Conservation (phyloP, 2,329 filamentous ascomycete genomes). For the Exophiala lecanii-corni region DNA sequence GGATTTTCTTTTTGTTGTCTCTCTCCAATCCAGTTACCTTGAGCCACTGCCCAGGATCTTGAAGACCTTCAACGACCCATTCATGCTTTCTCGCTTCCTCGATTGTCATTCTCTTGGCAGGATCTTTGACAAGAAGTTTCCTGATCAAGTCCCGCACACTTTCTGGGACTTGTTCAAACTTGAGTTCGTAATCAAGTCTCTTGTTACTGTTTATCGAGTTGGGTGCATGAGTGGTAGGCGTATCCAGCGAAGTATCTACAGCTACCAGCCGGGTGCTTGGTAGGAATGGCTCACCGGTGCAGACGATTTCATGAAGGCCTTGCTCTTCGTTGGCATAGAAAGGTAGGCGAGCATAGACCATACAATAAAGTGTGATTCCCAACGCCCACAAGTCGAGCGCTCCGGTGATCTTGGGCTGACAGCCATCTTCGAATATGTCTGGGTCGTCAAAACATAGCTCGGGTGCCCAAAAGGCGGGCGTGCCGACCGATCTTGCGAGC, state of each 20-base stretch:
- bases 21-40: constrained; percentile 85
- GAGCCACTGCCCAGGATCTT: constrained; percentile 75
- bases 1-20: constrained; percentile 74
- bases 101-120: constrained; percentile 79
- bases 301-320: constrained; percentile 86
- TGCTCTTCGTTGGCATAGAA: constrained; percentile 83
- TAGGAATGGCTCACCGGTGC: constrained; percentile 87
- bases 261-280: constrained; percentile 77
- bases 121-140: constrained; percentile 82
- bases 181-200: constrained; percentile 70
- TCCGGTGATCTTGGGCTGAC: constrained; percentile 70
- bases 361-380: constrained; percentile 90
- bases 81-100: constrained; percentile 90
- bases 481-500: constrained; percentile 96
- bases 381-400: constrained; percentile 98
- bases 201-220: constrained; percentile 60
- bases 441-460: constrained; percentile 88
- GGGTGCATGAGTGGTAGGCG: constrained; percentile 26
- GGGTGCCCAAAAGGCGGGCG: constrained; percentile 94
- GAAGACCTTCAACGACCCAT: constrained; percentile 78
- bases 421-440: constrained; percentile 43
- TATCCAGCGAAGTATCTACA: constrained; percentile 40
- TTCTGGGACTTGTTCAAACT: constrained; percentile 81
- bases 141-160: constrained; percentile 72
- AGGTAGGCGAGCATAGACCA: constrained; percentile 88